A percentile compares a stretch with the other conserved stretches of the same genome.
Conservation (phyloP, 2,329 filamentous ascomycete species). For the Furcasterigmium furcatum region DNA sequence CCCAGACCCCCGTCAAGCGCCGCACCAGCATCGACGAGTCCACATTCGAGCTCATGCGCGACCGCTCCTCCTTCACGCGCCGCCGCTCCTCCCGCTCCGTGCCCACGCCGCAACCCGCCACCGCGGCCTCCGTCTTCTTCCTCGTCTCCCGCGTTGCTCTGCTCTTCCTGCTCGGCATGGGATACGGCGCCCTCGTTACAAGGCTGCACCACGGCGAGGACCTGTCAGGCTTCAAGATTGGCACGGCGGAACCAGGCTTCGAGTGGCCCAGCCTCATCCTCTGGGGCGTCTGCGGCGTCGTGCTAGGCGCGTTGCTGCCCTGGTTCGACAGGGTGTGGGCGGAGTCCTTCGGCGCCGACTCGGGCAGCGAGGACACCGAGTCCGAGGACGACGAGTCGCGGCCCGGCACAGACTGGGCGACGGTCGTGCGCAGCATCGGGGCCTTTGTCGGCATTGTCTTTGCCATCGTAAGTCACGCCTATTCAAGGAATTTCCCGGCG, state of each 20-base stretch:
- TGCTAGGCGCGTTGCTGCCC: conserved; percentile 75
- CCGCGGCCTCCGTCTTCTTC: conserved; percentile 38
- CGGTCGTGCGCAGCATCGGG: conserved; percentile 55
- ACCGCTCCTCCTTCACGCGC: conserved; percentile 28
- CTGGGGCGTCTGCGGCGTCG: conserved; percentile 80
- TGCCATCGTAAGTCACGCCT: conserved; percentile 74
- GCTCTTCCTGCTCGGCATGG: conserved; percentile 75
- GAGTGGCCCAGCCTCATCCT: conserved; percentile 69
- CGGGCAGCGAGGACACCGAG: conserved; percentile 20
- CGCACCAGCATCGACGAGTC: conserved; percentile 39
- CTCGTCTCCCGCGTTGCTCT: conserved; percentile 56
- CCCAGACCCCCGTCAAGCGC: conserved; percentile 58
- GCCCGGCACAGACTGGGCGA: conserved; percentile 68
- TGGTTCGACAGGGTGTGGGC: conserved; percentile 80
- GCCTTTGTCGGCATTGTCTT: conserved; percentile 60
- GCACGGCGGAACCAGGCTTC: conserved; percentile 30
- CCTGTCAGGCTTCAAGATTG: conserved; percentile 49
- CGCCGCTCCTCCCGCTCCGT: conserved; percentile 31
- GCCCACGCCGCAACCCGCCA: conserved; percentile 20
- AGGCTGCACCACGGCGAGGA: conserved; percentile 71
- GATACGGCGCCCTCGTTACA: conserved; percentile 79
- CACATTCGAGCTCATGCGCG: conserved; percentile 40
- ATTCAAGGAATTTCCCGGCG: not conserved
- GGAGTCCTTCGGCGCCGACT: conserved; percentile 37
- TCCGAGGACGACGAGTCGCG: conserved; percentile 24